Conservation (phyloP, 148 eudicot genomes). For the Gaultheria prostrata region DNA sequence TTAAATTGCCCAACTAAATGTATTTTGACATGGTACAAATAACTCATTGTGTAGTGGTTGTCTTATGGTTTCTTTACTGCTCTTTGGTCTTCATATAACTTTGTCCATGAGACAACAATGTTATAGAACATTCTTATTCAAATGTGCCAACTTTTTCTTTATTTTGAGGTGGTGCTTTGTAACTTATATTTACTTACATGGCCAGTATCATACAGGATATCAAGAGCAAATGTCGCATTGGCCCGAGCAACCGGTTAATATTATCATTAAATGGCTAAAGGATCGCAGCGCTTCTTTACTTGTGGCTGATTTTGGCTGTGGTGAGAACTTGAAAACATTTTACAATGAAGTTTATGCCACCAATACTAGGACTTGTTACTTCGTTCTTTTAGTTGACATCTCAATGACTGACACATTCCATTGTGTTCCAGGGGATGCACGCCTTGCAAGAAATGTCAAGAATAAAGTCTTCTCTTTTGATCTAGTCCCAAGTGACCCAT, state of each 20-base stretch:
- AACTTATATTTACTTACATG: conserved; percentile 39
- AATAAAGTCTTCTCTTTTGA: conserved; percentile 91
- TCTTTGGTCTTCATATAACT: background rate
- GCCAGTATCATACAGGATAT: conserved; percentile 95
- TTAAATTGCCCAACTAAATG: background rate
- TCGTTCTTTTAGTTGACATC: conserved; percentile 7
- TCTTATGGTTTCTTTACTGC: conserved; percentile 2
- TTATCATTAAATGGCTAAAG: conserved; percentile 83
- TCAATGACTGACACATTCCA: background rate
- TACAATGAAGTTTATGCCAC: background rate
- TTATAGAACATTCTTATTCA: background rate
- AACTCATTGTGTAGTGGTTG: background rate
- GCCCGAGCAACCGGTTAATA: conserved; percentile 91
- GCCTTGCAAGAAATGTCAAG: conserved; percentile 72
- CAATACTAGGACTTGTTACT: background rate
- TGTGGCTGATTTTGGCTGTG: conserved; percentile 96
- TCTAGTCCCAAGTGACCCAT: conserved; percentile 80
- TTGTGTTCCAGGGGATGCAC: conserved; percentile 73
- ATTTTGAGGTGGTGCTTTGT: background rate
- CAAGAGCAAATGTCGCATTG: conserved; percentile 97
- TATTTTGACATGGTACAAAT: background rate
- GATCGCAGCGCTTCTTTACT: conserved; percentile 64
- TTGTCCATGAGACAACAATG: background rate
- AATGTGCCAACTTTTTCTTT: background rate
- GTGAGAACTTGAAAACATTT: conserved; percentile 39